phyloP scores from a whole-genome alignment of 225 moss, liverwort and hornwort species.

The Marchantia polymorpha region DNA sequence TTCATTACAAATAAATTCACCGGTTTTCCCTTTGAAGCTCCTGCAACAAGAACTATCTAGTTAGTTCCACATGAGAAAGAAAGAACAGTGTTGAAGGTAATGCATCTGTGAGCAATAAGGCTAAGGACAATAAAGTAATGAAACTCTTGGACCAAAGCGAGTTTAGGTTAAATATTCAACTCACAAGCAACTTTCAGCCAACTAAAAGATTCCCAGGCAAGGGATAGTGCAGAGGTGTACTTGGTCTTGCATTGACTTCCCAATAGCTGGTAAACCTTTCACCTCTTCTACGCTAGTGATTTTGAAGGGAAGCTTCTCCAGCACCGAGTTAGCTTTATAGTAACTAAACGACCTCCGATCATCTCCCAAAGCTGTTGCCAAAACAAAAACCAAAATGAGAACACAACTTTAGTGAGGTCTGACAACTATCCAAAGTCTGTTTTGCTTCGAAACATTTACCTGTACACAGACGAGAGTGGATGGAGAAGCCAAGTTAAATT shows the following conservation, averaged over 20 bases:
- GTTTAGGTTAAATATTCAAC: no score
- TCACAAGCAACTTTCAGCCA: no score
- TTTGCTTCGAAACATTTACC: background rate
- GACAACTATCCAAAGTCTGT: background rate
- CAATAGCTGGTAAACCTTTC: conserved; percentile 78
- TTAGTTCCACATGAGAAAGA: background rate
- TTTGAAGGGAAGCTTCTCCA: conserved; percentile 86
- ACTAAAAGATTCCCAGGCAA: background rate
- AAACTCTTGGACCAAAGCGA: no score
- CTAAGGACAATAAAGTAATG: background rate
- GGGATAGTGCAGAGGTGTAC: conserved; percentile 26
- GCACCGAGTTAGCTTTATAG: conserved; percentile 68
- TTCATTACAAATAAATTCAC: background rate
- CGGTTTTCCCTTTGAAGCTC: background rate
- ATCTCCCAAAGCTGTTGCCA: conserved; percentile 67
- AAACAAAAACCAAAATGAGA: background rate
- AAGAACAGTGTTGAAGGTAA: background rate
- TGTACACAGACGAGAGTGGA: background rate
- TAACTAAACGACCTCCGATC: conserved; percentile 85
- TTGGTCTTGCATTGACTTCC: conserved; percentile 75
- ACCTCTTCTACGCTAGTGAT: conserved; percentile 74
- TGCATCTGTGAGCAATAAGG: background rate
- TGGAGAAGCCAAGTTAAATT: background rate
- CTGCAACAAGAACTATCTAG: background rate
- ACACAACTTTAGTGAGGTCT: background rate